These are phyloP conservation scores for Epichloe aotearoae DNA, from an alignment of 2,329 filamentous ascomycete species.

Conservation along the genomic window DNA sequence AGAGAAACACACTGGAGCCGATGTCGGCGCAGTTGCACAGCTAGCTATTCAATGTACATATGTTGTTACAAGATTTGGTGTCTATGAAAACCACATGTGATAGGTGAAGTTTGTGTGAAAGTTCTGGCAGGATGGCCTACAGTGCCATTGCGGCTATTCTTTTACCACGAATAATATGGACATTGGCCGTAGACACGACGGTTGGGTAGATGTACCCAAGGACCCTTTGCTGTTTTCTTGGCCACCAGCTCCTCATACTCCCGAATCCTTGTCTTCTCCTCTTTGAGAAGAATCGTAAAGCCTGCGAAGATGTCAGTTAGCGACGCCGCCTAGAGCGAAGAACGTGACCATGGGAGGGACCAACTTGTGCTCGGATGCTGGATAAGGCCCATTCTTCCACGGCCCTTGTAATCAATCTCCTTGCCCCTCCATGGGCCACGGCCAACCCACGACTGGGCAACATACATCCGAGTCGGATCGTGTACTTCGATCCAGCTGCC, in stretches of 20 bases:
- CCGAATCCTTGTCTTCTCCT: slow-evolving; percentile 80
- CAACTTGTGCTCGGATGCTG: slow-evolving; percentile 61
- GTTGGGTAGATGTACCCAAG: slow-evolving; percentile 83
- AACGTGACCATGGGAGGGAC: slow-evolving; percentile 21
- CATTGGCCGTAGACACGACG: slow-evolving; percentile 71
- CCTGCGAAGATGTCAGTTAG: slow-evolving; percentile 30
- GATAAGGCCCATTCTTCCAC: slow-evolving; percentile 56
- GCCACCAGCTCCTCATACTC: slow-evolving; percentile 64
- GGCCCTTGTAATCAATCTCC: slow-evolving; percentile 58
- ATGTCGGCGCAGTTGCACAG: slow-evolving; percentile 13
- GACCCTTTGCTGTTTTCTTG: slow-evolving; percentile 59
- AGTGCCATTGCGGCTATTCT: neutral
- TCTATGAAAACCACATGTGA: neutral
- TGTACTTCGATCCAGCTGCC: slow-evolving; percentile 57
- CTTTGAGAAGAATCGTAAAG: slow-evolving; percentile 74
- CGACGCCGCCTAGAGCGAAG: neutral
- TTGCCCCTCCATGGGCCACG: slow-evolving; percentile 49
- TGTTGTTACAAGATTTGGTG: slow-evolving; percentile 16
- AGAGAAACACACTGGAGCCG: neutral
- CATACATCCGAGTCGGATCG: slow-evolving; percentile 73
- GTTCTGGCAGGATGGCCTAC: neutral
- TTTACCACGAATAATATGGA: slow-evolving; percentile 85
- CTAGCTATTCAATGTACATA: slow-evolving; percentile 22
- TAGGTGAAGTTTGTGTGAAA: neutral
- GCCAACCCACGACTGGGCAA: slow-evolving; percentile 88